Evolutionary conservation across 2,329 filamentous ascomycete genomes (phyloP), one percentile per base, ranked within the genome.

Genomic region (Paramyrothecium roridum): DNA sequence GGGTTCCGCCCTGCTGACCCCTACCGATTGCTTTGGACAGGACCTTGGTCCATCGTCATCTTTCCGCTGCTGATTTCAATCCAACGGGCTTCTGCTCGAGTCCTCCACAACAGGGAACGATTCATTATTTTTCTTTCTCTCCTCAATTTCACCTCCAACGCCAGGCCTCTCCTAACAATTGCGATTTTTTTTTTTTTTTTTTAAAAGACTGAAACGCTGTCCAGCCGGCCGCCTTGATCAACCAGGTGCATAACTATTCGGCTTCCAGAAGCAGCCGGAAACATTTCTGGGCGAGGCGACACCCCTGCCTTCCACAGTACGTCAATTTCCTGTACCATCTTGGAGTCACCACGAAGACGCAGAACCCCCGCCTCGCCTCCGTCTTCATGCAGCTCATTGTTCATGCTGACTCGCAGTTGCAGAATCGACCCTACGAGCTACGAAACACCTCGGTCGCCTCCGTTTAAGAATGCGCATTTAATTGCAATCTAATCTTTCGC

Each of bases 1-100:
- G 30, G 49, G 49, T 51, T 51, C 6, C 23, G 49, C 49, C 49
- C 30, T 51, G 49, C 49, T 51, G 30, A 51, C 49, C 49, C 49
- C 21, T 37, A 21, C 30, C 49, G 40, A 45, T 45, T 17, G 17
- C 19, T 45, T 17, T 45, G 17, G 40, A 45, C 19, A n/a, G 40
- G 40, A 45, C 16, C 17, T 33, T 16, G 21, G 23, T 11, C 16
- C 48, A 50, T 50, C 48, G 48, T 50, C 48, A 50, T 50, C 40
- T 20, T 20, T 45, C 40, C 26, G 26, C 26, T 30, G 26, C 26
- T 30, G 10, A 30, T 30, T 30, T 10, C 10, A 10, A 30, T 30
- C 26, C 4, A 10, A 30, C 26, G 26, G 26, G 6, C 26, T n/a
- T n/a, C 26, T 30, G 26, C 26, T 30, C 26, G 10, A 30, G 26